phyloP scores from a whole-genome alignment of 805 yeast genomes.

The Tetrapisispora nanseiensis region DNA sequence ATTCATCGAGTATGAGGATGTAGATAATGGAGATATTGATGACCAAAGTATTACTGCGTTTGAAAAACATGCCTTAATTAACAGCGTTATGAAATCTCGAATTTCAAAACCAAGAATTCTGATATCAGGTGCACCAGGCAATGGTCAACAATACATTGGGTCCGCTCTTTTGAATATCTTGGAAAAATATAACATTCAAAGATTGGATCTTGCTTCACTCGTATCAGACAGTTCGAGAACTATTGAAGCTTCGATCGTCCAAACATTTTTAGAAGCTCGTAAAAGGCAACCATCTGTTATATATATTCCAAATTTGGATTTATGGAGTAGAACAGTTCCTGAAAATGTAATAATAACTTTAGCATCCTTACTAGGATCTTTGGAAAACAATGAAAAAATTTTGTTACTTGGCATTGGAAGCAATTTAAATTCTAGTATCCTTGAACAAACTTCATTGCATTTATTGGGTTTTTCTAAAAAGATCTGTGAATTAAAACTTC shows the following conservation, averaged over 20 bases:
- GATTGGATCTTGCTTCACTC: conserved; percentile 68
- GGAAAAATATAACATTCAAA: conserved; percentile 86
- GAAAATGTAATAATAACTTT: conserved; percentile 64
- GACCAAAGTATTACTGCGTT: conserved; percentile 51
- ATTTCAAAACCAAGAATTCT: conserved; percentile 74
- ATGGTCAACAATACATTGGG: conserved; percentile 80
- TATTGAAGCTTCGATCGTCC: conserved; percentile 76
- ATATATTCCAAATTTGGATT: conserved; percentile 71
- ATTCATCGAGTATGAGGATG: conserved; percentile 27
- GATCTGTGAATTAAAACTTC: conserved; percentile 41
- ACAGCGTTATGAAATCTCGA: conserved; percentile 45
- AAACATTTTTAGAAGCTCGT: conserved; percentile 75
- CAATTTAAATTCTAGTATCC: conserved; percentile 29
- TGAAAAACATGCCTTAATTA: conserved; percentile 51
- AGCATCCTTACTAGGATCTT: conserved; percentile 53
- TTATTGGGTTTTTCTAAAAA: conserved; percentile 29
- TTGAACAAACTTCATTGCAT: conserved; percentile 29
- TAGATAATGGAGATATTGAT: conserved; percentile 17
- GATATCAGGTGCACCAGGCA: conserved; percentile 63
- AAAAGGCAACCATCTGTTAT: conserved; percentile 84
- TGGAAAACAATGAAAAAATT: conserved; percentile 63
- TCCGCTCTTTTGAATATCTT: conserved; percentile 71
- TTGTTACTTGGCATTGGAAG: conserved; percentile 68
- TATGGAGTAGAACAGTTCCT: conserved; percentile 62
- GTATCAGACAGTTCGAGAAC: conserved; percentile 72